Evolutionary conservation across 345 rosid species (phyloP), one percentile per base, ranked within the genome.

Genomic region (Acer saccharum): DNA sequence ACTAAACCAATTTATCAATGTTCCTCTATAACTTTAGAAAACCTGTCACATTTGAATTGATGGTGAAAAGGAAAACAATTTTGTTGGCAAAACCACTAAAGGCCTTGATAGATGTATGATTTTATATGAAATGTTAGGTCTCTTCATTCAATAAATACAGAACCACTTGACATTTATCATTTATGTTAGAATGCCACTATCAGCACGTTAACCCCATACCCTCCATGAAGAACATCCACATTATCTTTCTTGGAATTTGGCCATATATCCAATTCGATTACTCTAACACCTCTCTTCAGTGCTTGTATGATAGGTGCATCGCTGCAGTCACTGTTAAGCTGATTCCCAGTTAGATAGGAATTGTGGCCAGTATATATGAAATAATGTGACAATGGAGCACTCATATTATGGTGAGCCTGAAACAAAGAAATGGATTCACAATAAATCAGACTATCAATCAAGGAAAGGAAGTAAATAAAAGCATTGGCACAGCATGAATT

Each of bases 211-310:
- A 67, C 46, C n/a, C 13, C 58, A 78, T 85, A 96, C 99, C 97
- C 83, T 78, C 99, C 99, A 74, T 96, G 99, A 80, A 89, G 97
- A 83, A 94, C 98, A 55, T 92, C 83, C 27, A 94, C 91, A 80
- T 83, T 76, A 71, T 90, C 92, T 65, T 91, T 89, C 41, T 77
- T 72, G 3, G 98, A 88, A 83, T 94, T 96, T 0, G 98, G 99
- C 99, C 98, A 96, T 63, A 96, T 82, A 89, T 96, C 99, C 75
- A 96, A 86, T 78, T 96, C 97, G 65, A 96, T 88, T 35, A 92
- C 99, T 74, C 98, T 83, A 41, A 94, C 98, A 65, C 99, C 99
- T 82, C 76, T 87, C 57, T 84, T 71, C 80, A 96, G 77, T 7
- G 98, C 97, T 20, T 82, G 71, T 76, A 91, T 86, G 79, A 94